These are phyloP conservation scores for Begonia peltatifolia DNA, from an alignment of 306 rosid species.

Conservation along the genomic window DNA sequence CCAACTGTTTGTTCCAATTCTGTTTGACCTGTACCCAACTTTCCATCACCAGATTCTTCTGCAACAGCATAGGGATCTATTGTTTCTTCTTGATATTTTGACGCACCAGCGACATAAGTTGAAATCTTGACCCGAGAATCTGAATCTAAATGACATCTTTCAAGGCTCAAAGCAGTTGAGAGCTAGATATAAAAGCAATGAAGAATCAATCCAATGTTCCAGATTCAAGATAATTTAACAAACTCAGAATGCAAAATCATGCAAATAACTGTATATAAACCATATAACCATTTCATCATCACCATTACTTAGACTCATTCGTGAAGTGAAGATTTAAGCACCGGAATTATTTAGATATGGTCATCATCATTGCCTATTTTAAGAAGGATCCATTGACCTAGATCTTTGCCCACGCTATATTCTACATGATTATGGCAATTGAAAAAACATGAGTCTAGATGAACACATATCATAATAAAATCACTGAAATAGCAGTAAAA, in stretches of 20 bases:
- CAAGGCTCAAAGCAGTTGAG: constrained; percentile 38
- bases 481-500: no score
- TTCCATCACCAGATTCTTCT: constrained; percentile 20
- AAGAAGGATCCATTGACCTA: no score
- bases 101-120: constrained; percentile 26
- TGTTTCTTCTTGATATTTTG: constrained; percentile 26
- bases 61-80: constrained; percentile 18
- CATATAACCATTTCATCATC: no score
- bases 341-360: not conserved
- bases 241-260: constrained; percentile 1
- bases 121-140: constrained; percentile 26
- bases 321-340: not conserved
- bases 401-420: no score
- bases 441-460: no score
- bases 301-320: no score
- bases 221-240: constrained; percentile 12
- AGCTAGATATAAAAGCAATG: constrained; percentile 23
- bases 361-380: not conserved
- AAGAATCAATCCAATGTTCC: not conserved
- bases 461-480: no score
- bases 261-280: not conserved
- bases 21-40: constrained; percentile 18
- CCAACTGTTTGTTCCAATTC: constrained; percentile 12
- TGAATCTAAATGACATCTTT: constrained; percentile 33
- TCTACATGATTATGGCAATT: no score